Evolutionary conservation across 345 rosid genomes (phyloP).

Genomic region (Eucalyptus leucophloia): DNA sequence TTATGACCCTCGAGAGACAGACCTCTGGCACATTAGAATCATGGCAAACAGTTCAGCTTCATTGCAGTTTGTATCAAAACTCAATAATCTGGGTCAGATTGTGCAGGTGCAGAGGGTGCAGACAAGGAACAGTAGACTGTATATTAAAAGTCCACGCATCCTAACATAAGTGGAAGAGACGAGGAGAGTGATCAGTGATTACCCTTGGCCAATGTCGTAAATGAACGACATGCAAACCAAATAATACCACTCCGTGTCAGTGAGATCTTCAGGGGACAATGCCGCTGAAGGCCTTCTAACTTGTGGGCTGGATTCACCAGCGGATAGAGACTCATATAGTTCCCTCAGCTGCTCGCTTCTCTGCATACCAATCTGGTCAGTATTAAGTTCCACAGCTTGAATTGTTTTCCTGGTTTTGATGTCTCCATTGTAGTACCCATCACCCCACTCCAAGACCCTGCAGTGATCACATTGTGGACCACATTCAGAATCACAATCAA

Average conservation of each 20-base stretch:
- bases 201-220: conserved; percentile 38
- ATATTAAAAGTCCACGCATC: background rate
- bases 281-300: conserved; percentile 28
- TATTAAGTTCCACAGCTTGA: conserved; percentile 23
- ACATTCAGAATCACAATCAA: background rate
- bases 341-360: conserved; percentile 37
- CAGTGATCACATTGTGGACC: background rate
- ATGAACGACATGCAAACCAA: conserved; percentile 43
- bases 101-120: background rate
- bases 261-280: conserved; percentile 41
- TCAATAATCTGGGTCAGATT: background rate
- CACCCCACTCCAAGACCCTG: conserved; percentile 35
- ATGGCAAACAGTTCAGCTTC: background rate
- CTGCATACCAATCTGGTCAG: conserved; percentile 18
- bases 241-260: conserved; percentile 44
- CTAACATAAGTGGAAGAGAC: background rate
- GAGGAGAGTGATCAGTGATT: background rate
- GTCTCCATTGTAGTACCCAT: conserved; percentile 44
- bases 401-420: conserved; percentile 40
- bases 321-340: conserved; percentile 21
- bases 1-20: background rate
- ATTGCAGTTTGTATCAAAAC: background rate
- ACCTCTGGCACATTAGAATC: background rate
- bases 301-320: conserved; percentile 23
- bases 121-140: background rate